Evolutionary conservation across 495 filamentous ascomycete genomes (phyloP), one percentile per base, ranked within the genome.

Genomic region (Filosporella fistucella): DNA sequence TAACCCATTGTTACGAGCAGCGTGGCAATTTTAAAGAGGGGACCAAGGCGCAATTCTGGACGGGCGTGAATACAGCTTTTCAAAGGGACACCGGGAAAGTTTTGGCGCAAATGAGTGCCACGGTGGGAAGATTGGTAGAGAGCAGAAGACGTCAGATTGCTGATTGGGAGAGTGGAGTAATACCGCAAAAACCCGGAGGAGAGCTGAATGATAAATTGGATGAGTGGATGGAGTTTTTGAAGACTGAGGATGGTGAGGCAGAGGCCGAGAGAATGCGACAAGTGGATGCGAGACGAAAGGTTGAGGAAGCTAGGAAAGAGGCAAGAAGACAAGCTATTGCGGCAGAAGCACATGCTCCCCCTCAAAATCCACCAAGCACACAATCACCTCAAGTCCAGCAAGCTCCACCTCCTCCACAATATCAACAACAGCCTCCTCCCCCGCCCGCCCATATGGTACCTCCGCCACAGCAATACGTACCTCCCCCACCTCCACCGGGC

Each of bases 81-180:
- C 56, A 59, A 40, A 22, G 14, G 17, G 56, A 59, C 11, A 59
- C 56, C 12, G 56, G 56, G 3, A 59, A 59, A 28, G 35, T 59
- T 6, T 26, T 59, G 1, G 56, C 56, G 13, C 56, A 59, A 52
- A 59, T 59, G 56, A 59, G 56, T 36, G 56, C 56, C 21, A 59
- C 56, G 3, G 56, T 59, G 11, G 56, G 46, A 18, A 35, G 56
- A 36, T 43, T 59, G 42, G 56, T 59, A 33, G 56, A 59, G 42
- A 39, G 24, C 1, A 51, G 56, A 25, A 49, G 56, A 33, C 40
- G 56, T 17, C 56, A 59, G 35, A 53, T 59, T n/a, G 33, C 56
- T 18, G 56, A 59, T 40, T 59, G 56, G 56, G 56, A 59, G 22
- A 52, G 46, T 47, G 56, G 56, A 18, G 38, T 59, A 2, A 59